A percentile compares a stretch with the other conserved stretches of the same genome.
phyloP scores from a whole-genome alignment of 495 filamentous ascomycete species.

The Penicillium coprophilum region DNA sequence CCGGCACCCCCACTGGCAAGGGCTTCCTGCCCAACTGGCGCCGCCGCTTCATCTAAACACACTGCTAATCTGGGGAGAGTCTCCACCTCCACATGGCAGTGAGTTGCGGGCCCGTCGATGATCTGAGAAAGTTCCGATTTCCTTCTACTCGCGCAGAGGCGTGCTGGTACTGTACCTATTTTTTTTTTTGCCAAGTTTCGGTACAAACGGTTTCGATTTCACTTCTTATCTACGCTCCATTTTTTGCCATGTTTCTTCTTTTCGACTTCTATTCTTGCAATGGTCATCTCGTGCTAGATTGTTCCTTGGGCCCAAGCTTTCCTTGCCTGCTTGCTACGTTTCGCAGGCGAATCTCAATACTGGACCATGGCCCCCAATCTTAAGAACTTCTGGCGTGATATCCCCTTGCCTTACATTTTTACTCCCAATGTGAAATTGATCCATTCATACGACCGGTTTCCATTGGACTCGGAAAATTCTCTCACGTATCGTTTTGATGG shows the following conservation, averaged over 20 bases:
- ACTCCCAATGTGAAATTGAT: slow-evolving; percentile 19
- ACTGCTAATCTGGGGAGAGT: slow-evolving; percentile 14
- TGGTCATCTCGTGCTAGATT: slow-evolving; percentile 1
- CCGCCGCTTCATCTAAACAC: slow-evolving; percentile 30
- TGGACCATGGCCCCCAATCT: not conserved
- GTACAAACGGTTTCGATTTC: slow-evolving; percentile 22
- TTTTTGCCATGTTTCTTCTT: slow-evolving; percentile 18
- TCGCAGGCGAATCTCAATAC: not conserved
- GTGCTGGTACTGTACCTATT: slow-evolving; percentile 37
- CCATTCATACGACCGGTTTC: slow-evolving; percentile 7
- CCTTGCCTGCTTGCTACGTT: not conserved
- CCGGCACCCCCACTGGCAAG: slow-evolving; percentile 13
- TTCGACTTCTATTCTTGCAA: slow-evolving; percentile 13
- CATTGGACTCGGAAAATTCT: slow-evolving; percentile 11
- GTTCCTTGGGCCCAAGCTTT: not conserved
- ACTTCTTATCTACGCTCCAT: slow-evolving; percentile 27
- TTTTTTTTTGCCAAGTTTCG: slow-evolving; percentile 7
- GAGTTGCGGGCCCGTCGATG: slow-evolving; percentile 19
- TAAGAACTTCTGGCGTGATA: slow-evolving; percentile 3
- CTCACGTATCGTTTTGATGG: not conserved
- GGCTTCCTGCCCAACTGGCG: slow-evolving; percentile 30
- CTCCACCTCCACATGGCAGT: slow-evolving; percentile 3
- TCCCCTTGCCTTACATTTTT: slow-evolving; percentile 9
- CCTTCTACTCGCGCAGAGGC: slow-evolving; percentile 24
- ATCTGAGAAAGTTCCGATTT: slow-evolving; percentile 17